Base-by-base conservation (phyloP, 176 grass and related monocot genomes). In the Pontederia paniculata region DNA sequence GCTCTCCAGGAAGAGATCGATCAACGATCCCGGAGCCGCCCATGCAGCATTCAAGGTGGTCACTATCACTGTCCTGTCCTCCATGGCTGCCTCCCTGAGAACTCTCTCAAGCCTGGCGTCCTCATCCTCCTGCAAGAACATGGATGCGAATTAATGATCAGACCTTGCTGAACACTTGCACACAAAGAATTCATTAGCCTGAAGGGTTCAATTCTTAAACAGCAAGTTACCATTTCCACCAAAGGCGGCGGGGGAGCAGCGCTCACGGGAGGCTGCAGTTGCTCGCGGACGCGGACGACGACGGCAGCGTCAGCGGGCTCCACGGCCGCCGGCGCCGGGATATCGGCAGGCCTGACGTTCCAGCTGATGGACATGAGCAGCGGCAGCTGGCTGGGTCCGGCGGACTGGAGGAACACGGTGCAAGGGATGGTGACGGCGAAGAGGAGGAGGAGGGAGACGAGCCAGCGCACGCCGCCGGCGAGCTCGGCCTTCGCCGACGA, bases 1-100 rank as follows among this genome's bases (percentile, higher is more conserved):
- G 61, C 89, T 70, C 23, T 82, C 78, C 14, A 61, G 74, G 67
- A 77, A 88, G 58, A 81, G 60, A 53, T 88, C 84, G 0, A 95
- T 72, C 2, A 88, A 67, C 0, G 89, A 85, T 18, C 64, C 47
- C 1, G 75, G 72, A 44, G 42, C 55, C 15, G 81, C 66, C 84
- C 89, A 95, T 6, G 75, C 81, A 8, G 78, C 89, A 44, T 85
- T 95, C 68, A 84, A 69, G 11, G 68, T 58, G 23, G 81, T 88
- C 46, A 95, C 25, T 8, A 95, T 88, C 60, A 95, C 85, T 19
- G 78, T 95, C 50, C 61, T 60, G 21, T 82, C 70, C 10, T 88
- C 75, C 42, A 58, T 69, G 3, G 81, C 89, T 20, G 62, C 77
- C 17, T 49, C 73, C 9, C 48, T 66, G 12, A 95, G 55, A 45